These are phyloP conservation scores for Botrytis medusae DNA, from an alignment of 2,329 filamentous ascomycete species.

Conservation along the genomic window DNA sequence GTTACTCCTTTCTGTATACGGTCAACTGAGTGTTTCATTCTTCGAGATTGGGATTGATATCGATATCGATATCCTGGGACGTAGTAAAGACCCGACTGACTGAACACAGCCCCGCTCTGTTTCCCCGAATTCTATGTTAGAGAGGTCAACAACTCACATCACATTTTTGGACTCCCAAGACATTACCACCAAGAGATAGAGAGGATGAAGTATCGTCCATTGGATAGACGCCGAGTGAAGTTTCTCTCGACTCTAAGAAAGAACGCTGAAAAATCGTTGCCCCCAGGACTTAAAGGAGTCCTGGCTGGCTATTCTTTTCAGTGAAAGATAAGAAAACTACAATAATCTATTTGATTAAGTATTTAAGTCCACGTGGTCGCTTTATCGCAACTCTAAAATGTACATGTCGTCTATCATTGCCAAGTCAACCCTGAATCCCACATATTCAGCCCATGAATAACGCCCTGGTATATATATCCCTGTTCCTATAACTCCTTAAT, in stretches of 20 bases:
- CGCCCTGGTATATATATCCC: not conserved
- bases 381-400: not conserved
- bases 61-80: not conserved
- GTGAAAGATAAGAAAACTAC: not conserved
- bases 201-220: not conserved
- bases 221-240: not conserved
- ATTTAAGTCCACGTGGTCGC: not conserved
- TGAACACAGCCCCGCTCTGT: not conserved
- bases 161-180: not conserved
- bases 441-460: not conserved
- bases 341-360: too few species aligned
- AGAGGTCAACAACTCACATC: not conserved
- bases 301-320: not conserved
- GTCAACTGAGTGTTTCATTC: not conserved
- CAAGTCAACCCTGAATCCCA: not conserved
- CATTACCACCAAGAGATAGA: not conserved
- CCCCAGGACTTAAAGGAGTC: not conserved
- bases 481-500: not conserved
- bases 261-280: not conserved
- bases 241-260: not conserved
- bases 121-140: not conserved
- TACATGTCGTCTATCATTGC: not conserved
- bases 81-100: not conserved
- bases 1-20: not conserved
- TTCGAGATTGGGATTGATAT: not conserved